A percentile compares a stretch with the other conserved stretches of the same genome.
Conservation (phyloP, 2,329 filamentous ascomycete genomes). For the Teratosphaeria nubilosa region DNA sequence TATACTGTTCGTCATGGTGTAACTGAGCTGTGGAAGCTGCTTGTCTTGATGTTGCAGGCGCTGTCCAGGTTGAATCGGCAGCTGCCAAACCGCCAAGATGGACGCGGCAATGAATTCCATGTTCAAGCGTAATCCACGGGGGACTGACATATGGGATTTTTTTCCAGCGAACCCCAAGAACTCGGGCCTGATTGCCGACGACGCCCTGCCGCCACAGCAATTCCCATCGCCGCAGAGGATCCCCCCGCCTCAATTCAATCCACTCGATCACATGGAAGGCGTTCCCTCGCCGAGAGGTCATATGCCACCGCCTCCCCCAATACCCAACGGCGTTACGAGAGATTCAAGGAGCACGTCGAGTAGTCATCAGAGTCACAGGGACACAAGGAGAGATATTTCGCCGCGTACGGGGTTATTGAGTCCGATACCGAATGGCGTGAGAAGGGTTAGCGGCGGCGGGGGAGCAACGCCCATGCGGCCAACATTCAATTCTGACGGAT, state of each 20-base stretch:
- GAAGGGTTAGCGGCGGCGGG: constrained; percentile 7
- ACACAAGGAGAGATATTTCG: constrained; percentile 2
- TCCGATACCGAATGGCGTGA: constrained; percentile 8
- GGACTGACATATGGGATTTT: not conserved
- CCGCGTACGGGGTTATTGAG: constrained; percentile 6
- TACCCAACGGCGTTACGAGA: not conserved
- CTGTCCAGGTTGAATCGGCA: not conserved
- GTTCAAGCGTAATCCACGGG: not conserved
- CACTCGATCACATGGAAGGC: not conserved
- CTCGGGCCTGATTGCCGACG: not conserved
- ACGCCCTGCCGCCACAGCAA: not conserved
- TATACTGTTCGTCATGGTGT: not conserved
- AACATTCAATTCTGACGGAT: not conserved
- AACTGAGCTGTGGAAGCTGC: not conserved
- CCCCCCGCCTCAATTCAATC: not conserved
- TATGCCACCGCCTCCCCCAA: not conserved
- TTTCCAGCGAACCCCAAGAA: not conserved
- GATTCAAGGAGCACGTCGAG: not conserved
- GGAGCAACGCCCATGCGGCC: constrained; percentile 5
- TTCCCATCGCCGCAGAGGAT: not conserved
- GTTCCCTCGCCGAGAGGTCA: not conserved
- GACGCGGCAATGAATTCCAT: not conserved
- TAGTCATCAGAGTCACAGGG: not conserved
- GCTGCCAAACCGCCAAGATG: not conserved
- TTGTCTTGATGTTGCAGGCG: not conserved